Evolutionary conservation across 768 basidiomycete genomes (phyloP).

Genomic region (Neoboletus magnificus): DNA sequence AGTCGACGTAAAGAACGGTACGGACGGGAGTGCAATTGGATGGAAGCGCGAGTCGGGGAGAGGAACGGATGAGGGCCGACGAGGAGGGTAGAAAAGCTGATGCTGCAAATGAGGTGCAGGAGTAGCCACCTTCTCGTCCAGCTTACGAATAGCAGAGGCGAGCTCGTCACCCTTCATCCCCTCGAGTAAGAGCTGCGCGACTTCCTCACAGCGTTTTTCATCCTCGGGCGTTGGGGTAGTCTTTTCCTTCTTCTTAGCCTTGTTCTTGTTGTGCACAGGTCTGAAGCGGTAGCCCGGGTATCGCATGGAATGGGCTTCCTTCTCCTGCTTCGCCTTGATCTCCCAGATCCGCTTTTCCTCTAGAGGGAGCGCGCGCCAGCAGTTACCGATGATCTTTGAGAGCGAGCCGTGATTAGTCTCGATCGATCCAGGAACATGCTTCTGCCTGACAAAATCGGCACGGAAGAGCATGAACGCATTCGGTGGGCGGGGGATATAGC

Average conservation of each 20-base stretch:
- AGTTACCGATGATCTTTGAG: slow-evolving; percentile 50
- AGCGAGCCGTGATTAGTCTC: slow-evolving; percentile 49
- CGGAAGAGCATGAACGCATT: slow-evolving; percentile 39
- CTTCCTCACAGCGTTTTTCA: slow-evolving; percentile 43
- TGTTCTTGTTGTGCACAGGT: slow-evolving; percentile 45
- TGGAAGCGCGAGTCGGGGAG: slow-evolving; percentile 42
- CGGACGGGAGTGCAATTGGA: slow-evolving; percentile 43
- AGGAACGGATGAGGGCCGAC: slow-evolving; percentile 63
- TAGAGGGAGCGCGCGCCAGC: slow-evolving; percentile 67
- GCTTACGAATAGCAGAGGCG: slow-evolving; percentile 53
- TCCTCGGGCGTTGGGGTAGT: slow-evolving; percentile 19
- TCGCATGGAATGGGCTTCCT: slow-evolving; percentile 63
- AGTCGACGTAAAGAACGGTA: slow-evolving; percentile 38
- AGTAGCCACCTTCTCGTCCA: slow-evolving; percentile 35
- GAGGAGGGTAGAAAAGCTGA: slow-evolving; percentile 36
- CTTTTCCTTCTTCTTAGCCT: slow-evolving; percentile 40
- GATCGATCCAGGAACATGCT: slow-evolving; percentile 49
- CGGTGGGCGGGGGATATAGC: slow-evolving; percentile 29
- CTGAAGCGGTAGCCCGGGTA: slow-evolving; percentile 63
- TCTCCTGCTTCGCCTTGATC: slow-evolving; percentile 65
- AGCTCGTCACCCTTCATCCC: slow-evolving; percentile 72
- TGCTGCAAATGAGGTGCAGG: slow-evolving; percentile 1
- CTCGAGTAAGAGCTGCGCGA: slow-evolving; percentile 59
- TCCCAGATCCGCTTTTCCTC: slow-evolving; percentile 76
- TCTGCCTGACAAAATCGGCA: slow-evolving; percentile 38